Conservation (phyloP, 176 grass and related monocot species). For the Musa beccarii region DNA sequence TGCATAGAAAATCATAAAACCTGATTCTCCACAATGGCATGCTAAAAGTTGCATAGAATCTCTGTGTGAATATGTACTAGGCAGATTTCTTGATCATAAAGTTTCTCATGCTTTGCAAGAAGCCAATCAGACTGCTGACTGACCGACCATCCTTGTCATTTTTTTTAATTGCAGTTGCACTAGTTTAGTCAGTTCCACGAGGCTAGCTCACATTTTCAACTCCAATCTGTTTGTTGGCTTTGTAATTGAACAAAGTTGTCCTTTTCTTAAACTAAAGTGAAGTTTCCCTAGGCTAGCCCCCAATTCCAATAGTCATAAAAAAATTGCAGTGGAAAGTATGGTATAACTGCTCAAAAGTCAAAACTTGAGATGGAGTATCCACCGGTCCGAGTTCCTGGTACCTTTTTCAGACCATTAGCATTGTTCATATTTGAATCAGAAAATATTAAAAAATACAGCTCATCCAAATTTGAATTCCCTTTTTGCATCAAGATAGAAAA, state of each 20-base stretch:
- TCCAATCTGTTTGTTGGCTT: not conserved
- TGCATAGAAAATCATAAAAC: too few relatives aligned
- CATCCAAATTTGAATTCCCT: not conserved
- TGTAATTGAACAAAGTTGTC: not conserved
- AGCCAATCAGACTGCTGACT: not conserved
- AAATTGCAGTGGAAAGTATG: not conserved
- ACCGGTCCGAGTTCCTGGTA: not conserved
- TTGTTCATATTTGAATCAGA: not conserved
- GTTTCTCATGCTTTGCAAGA: not conserved
- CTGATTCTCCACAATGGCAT: not conserved
- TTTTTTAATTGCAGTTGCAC: not conserved
- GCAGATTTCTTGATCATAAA: not conserved
- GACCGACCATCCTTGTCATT: not conserved
- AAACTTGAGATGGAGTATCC: not conserved
- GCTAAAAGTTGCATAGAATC: not conserved
- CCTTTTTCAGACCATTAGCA: not conserved
- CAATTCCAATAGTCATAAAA: not conserved
- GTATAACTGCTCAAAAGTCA: not conserved
- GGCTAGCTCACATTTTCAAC: not conserved
- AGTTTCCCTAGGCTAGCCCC: not conserved
- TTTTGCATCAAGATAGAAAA: constrained; percentile 4
- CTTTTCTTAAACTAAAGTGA: not conserved
- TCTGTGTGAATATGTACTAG: not conserved
- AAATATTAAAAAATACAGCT: not conserved
- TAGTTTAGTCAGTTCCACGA: not conserved